A percentile compares a stretch with the other conserved stretches of the same genome.
Evolutionary conservation across 805 yeast genomes (phyloP).

Genomic region (Candida gorgasii): DNA sequence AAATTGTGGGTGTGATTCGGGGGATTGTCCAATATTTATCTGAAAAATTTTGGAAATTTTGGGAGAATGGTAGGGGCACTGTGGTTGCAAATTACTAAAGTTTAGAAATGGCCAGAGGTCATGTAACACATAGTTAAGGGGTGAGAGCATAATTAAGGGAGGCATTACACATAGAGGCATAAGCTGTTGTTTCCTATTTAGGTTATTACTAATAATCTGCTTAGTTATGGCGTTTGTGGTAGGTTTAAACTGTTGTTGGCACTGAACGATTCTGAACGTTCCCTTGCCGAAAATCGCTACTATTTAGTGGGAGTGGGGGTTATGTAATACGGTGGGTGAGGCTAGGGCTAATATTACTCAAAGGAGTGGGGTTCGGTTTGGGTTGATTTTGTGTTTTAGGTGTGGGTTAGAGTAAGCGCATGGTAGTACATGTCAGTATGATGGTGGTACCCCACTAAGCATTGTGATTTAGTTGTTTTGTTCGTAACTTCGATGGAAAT

Average conservation of each 20-base stretch:
- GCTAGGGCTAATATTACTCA: not conserved
- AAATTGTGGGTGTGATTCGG: slow-evolving; percentile 4
- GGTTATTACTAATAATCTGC: not conserved
- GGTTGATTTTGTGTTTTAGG: not conserved
- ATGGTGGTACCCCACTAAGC: too few relatives aligned
- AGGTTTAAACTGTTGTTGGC: too few relatives aligned
- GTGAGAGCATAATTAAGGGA: not conserved
- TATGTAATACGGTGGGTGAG: slow-evolving; percentile 1
- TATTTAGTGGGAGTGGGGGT: not conserved
- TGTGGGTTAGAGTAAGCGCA: too few relatives aligned
- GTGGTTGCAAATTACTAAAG: not conserved
- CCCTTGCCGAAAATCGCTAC: slow-evolving; percentile 8
- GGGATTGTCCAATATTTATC: slow-evolving; percentile 9
- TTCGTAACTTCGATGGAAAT: too few relatives aligned
- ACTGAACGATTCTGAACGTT: slow-evolving; percentile 6
- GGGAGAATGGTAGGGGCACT: slow-evolving; percentile 4
- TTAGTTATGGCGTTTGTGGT: not conserved
- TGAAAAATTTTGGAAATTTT: slow-evolving; percentile 8
- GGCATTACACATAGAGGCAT: too few relatives aligned
- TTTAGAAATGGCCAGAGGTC: too few relatives aligned
- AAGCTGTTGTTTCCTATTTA: too few relatives aligned
- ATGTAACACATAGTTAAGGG: too few relatives aligned
- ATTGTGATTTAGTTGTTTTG: too few relatives aligned
- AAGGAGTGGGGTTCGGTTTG: not conserved
- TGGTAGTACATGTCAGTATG: too few relatives aligned